Percentiles rank a stretch among this genome's conserved stretches.
Conservation (phyloP, 2,329 filamentous ascomycete genomes). For the Shiraia bambusicola region DNA sequence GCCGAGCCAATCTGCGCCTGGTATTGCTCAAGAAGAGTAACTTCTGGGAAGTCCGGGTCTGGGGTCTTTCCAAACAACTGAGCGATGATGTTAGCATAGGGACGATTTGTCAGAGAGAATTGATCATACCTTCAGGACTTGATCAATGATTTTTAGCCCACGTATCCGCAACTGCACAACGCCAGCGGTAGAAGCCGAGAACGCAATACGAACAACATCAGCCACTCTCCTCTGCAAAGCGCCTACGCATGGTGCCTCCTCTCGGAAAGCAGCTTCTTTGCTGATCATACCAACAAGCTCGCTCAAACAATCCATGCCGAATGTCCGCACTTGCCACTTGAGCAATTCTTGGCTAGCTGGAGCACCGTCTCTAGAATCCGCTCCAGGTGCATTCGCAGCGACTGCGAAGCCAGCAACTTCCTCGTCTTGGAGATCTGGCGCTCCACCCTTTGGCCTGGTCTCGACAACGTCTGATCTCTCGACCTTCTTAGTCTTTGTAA, state of each 20-base stretch:
- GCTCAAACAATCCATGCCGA: conserved; percentile 85
- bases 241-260: conserved; percentile 73
- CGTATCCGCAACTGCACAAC: conserved; percentile 88
- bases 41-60: conserved; percentile 97
- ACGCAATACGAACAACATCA: conserved; percentile 94
- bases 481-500: conserved; percentile 81
- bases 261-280: conserved; percentile 76
- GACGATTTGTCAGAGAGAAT: background rate
- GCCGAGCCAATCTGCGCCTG: conserved; percentile 98
- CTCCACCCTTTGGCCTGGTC: conserved; percentile 51
- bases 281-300: conserved; percentile 78
- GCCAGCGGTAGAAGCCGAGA: conserved; percentile 92
- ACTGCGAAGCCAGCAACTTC: conserved; percentile 94
- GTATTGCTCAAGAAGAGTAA: conserved; percentile 93
- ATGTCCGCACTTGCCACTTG: conserved; percentile 92
- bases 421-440: conserved; percentile 87
- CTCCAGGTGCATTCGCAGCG: conserved; percentile 60
- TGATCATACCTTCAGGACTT: conserved; percentile 68
- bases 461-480: conserved; percentile 55
- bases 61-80: conserved; percentile 90
- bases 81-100: conserved; percentile 4
- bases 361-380: conserved; percentile 43
- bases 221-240: conserved; percentile 81
- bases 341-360: conserved; percentile 74
- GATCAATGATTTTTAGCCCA: conserved; percentile 90